Evolutionary conservation across 805 yeast species (phyloP).

Genomic region (Myxozyma neotropica): DNA sequence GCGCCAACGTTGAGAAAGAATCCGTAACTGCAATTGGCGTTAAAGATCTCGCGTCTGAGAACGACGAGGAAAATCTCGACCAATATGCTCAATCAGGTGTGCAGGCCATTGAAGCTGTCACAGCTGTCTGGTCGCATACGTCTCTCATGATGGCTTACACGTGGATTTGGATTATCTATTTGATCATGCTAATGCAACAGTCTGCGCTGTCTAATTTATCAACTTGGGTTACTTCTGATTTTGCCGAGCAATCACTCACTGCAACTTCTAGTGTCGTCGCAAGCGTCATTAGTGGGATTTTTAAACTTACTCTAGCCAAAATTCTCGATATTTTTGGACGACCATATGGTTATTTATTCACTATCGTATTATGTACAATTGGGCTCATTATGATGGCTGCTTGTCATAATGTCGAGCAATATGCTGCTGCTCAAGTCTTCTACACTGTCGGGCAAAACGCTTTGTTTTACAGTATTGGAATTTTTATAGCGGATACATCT

Average conservation of each 20-base stretch:
- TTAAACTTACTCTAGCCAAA: background rate
- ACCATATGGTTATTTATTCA: background rate
- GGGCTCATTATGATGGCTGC: conserved; percentile 4
- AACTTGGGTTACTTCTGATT: background rate
- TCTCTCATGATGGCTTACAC: background rate
- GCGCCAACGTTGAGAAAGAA: too few species aligned
- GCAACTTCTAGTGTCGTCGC: background rate
- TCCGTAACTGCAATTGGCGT: too few species aligned
- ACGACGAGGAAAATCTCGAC: too few species aligned
- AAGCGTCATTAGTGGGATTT: background rate
- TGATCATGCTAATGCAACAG: background rate
- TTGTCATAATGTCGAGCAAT: background rate
- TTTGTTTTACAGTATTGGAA: background rate
- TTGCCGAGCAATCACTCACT: background rate
- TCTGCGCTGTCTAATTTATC: background rate
- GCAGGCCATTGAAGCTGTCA: background rate
- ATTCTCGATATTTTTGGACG: conserved; percentile 1
- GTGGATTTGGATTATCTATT: background rate
- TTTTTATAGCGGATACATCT: background rate
- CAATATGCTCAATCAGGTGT: background rate
- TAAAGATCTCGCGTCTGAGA: background rate
- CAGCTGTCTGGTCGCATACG: background rate
- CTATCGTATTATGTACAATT: background rate
- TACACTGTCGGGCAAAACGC: background rate
- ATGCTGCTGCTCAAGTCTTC: background rate